phyloP scores from a whole-genome alignment of 2,329 filamentous ascomycete species.

The Eurotiales sp. region DNA sequence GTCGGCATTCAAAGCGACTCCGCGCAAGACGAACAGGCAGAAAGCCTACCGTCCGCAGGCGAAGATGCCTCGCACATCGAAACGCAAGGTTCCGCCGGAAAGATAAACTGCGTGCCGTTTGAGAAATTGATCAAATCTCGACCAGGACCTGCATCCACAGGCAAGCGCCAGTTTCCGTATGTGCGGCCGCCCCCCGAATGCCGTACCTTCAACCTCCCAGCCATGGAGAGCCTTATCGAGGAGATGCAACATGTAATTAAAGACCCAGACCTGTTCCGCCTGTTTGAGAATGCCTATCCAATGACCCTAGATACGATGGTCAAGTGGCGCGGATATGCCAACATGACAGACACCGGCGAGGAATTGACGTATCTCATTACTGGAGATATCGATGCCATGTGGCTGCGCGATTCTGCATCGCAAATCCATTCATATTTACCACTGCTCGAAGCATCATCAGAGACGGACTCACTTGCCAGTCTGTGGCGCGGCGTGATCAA shows the following conservation, averaged over 20 bases:
- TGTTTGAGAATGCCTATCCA: not conserved
- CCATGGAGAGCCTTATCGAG: not conserved
- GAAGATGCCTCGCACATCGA: no score
- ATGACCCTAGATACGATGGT: not conserved
- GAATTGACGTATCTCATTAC: not conserved
- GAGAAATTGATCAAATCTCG: not conserved
- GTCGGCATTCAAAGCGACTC: not conserved
- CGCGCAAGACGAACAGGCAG: not conserved
- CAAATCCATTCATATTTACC: not conserved
- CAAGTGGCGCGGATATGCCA: not conserved
- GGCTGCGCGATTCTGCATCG: not conserved
- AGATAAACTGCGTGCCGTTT: not conserved
- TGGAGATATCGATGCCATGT: slow-evolving; percentile 2
- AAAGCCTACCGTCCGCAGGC: no score
- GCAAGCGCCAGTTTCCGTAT: not conserved
- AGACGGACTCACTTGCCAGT: not conserved
- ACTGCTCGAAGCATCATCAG: not conserved
- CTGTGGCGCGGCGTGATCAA: not conserved
- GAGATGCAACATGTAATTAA: not conserved
- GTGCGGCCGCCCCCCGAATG: not conserved
- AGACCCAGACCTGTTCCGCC: slow-evolving; percentile 1
- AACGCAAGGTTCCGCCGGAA: no score
- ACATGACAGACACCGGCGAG: not conserved
- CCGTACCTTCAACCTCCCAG: not conserved
- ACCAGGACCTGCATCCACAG: not conserved